phyloP scores from a whole-genome alignment of 495 filamentous ascomycete species.

The Aspergillus coremiiformis region DNA sequence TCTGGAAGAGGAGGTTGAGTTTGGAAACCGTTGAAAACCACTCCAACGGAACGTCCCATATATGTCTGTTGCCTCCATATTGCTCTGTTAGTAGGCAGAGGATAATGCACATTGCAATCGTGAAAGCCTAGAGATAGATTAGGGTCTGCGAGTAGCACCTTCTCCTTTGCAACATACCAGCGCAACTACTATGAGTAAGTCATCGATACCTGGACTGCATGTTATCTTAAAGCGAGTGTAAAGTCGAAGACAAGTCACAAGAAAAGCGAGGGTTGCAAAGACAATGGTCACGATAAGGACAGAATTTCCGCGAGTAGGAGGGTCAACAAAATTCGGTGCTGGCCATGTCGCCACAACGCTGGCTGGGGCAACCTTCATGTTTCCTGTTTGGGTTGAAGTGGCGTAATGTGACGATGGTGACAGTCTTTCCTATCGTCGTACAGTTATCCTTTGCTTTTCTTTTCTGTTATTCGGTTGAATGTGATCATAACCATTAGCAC shows the following conservation, averaged over 20 bases:
- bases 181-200: constrained; percentile 38
- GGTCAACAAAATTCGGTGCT: constrained; percentile 47
- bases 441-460: background rate
- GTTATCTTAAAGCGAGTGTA: constrained; percentile 43
- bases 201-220: constrained; percentile 43
- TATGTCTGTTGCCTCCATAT: constrained; percentile 50
- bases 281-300: constrained; percentile 38
- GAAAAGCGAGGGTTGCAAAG: constrained; percentile 30
- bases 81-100: constrained; percentile 34
- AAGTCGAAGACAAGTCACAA: constrained; percentile 38
- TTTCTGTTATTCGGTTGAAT: background rate
- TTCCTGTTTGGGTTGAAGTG: background rate
- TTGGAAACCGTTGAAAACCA: constrained; percentile 31
- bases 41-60: constrained; percentile 42
- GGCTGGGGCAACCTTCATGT: constrained; percentile 39
- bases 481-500: constrained; percentile 7
- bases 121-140: constrained; percentile 11
- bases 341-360: constrained; percentile 45
- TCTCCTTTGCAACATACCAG: constrained; percentile 12
- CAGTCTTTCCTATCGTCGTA: background rate
- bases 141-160: background rate
- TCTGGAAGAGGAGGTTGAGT: constrained; percentile 44
- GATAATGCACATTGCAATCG: constrained; percentile 38
- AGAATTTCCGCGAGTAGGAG: constrained; percentile 40
- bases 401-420: background rate